These are phyloP conservation scores for Begonia loranthoides DNA, from an alignment of 306 rosid genomes.

Conservation along the genomic window DNA sequence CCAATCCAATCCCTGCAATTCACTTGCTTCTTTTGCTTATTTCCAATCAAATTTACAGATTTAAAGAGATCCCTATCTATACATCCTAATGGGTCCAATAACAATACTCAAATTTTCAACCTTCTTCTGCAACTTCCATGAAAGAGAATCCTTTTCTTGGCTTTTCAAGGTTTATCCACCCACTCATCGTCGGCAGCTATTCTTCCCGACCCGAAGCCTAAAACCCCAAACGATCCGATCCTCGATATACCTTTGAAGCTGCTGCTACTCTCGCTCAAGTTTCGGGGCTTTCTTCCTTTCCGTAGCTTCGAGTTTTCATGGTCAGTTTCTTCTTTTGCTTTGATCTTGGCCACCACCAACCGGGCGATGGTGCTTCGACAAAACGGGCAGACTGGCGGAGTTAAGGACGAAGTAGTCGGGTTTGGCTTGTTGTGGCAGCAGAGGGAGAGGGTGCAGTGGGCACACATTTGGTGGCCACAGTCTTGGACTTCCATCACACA, in stretches of 20 bases:
- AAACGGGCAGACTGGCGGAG: conserved; percentile 86
- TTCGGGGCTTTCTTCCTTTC: conserved; percentile 46
- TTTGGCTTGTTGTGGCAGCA: conserved; percentile 91
- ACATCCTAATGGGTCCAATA: conserved; percentile 24
- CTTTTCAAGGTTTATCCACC: conserved; percentile 38
- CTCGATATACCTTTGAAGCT: conserved; percentile 67
- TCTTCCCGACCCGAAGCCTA: conserved; percentile 54
- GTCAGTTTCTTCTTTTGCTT: conserved; percentile 12
- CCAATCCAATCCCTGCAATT: conserved; percentile 15
- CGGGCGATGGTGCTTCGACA: conserved; percentile 70
- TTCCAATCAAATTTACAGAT: conserved; percentile 9
- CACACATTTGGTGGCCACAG: conserved; percentile 97
- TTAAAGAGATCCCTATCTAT: conserved; percentile 1
- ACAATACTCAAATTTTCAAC: background rate
- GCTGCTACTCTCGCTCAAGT: conserved; percentile 78
- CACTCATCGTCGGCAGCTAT: conserved; percentile 55
- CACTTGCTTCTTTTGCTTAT: conserved; percentile 32
- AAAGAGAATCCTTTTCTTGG: background rate
- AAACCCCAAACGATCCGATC: conserved; percentile 56
- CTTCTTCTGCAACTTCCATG: too few relatives aligned
- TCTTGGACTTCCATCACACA: conserved; percentile 76
- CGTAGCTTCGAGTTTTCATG: conserved; percentile 42
- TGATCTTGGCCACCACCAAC: conserved; percentile 38
- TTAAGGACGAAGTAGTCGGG: conserved; percentile 51
- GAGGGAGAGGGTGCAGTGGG: conserved; percentile 85